These are phyloP conservation scores for Trichocladium antarcticum DNA, from an alignment of 495 filamentous ascomycete species.

Conservation along the genomic window DNA sequence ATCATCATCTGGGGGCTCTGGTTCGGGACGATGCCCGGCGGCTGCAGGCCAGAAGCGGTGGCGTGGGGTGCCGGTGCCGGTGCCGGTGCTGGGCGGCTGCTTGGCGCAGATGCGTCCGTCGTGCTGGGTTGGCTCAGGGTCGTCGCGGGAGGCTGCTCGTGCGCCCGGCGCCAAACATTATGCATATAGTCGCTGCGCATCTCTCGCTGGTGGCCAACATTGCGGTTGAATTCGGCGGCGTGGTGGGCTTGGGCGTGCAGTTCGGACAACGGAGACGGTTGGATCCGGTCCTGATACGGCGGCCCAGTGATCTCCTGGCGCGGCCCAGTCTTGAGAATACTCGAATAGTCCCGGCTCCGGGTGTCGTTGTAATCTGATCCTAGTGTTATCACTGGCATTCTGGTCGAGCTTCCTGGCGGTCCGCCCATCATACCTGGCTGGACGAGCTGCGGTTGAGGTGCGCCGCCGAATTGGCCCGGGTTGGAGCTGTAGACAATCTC, in stretches of 20 bases:
- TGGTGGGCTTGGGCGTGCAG: constrained; percentile 80
- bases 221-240: constrained; percentile 82
- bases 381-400: constrained; percentile 77
- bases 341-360: constrained; percentile 68
- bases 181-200: constrained; percentile 66
- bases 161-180: constrained; percentile 64
- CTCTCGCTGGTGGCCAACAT: constrained; percentile 59
- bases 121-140: constrained; percentile 37
- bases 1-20: constrained; percentile 49
- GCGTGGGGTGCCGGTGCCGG: constrained; percentile 42
- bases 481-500: constrained; percentile 78
- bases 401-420: constrained; percentile 51
- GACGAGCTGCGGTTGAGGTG: constrained; percentile 54
- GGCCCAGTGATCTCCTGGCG: constrained; percentile 83
- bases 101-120: constrained; percentile 32
- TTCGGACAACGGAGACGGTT: constrained; percentile 67
- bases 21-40: constrained; percentile 35
- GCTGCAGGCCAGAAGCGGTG: constrained; percentile 31
- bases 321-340: constrained; percentile 58
- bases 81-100: constrained; percentile 40
- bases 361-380: constrained; percentile 65
- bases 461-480: constrained; percentile 45
- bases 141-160: constrained; percentile 54
- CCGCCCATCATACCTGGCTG: constrained; percentile 58
- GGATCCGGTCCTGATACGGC: constrained; percentile 77